A percentile compares a stretch with the other conserved stretches of the same genome.
These are phyloP conservation scores for Ganoderma sinense DNA, from an alignment of 1,284 basidiomycete genomes.

Conservation along the genomic window DNA sequence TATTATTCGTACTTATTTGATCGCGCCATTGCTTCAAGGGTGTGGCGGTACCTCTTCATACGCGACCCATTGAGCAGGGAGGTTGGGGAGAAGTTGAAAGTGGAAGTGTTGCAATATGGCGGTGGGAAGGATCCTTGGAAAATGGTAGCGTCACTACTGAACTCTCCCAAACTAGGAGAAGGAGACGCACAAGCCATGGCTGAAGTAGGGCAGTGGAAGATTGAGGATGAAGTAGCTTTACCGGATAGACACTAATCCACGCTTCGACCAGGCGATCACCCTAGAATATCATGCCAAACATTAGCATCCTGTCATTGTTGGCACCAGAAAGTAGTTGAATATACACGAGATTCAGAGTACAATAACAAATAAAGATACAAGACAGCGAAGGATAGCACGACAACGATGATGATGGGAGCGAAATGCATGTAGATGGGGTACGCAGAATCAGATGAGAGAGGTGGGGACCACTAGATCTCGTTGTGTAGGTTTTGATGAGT, in stretches of 20 bases:
- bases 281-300: too few species aligned
- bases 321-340: too few species aligned
- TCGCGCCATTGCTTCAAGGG: constrained; percentile 90
- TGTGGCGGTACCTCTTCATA: constrained; percentile 85
- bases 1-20: constrained; percentile 99
- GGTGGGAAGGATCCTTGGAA: constrained; percentile 95
- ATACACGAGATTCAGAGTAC: not conserved
- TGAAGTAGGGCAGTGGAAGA: constrained; percentile 87
- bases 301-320: too few species aligned
- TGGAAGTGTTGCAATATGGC: constrained; percentile 80
- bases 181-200: constrained; percentile 89
- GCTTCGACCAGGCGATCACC: too few species aligned
- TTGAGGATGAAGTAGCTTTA: constrained; percentile 66
- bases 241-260: constrained; percentile 30
- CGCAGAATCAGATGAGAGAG: too few species aligned
- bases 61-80: constrained; percentile 66
- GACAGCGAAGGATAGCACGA: too few species aligned
- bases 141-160: constrained; percentile 85
- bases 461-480: too few species aligned
- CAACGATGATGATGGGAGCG: too few species aligned
- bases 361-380: not conserved
- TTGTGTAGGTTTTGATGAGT: too few species aligned
- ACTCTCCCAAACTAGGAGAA: constrained; percentile 63
- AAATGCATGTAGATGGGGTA: too few species aligned
- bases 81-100: constrained; percentile 83